Evolutionary conservation across 2,329 filamentous ascomycete genomes (phyloP).

Genomic region (Mycosphaerelloides madeirae): DNA sequence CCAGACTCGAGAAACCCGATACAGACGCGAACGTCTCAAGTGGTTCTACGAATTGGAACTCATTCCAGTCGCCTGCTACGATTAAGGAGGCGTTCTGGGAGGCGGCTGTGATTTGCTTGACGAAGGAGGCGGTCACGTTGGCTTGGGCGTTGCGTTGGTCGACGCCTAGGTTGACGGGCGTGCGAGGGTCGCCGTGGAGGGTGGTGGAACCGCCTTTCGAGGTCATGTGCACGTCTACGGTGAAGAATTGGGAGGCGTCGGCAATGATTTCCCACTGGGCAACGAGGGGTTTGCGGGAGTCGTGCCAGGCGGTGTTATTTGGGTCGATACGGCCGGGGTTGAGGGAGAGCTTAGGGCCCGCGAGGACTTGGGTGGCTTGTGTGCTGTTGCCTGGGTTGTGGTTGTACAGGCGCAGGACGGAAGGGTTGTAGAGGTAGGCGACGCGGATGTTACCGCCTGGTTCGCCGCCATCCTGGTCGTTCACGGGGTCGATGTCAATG

Average conservation of each 20-base stretch:
- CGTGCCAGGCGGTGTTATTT: conserved; percentile 53
- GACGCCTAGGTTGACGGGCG: conserved; percentile 62
- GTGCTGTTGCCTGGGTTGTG: conserved; percentile 52
- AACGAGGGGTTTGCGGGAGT: conserved; percentile 62
- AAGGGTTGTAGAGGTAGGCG: conserved; percentile 64
- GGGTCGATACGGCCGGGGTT: conserved; percentile 68
- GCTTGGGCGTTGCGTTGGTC: conserved; percentile 54
- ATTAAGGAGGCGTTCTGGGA: conserved; percentile 57
- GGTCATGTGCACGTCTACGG: conserved; percentile 65
- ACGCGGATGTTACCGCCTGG: conserved; percentile 68
- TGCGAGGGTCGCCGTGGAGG: conserved; percentile 60
- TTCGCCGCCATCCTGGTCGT: conserved; percentile 60
- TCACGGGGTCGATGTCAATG: conserved; percentile 54
- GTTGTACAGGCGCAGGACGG: conserved; percentile 55
- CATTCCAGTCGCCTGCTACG: conserved; percentile 66
- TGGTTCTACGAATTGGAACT: conserved; percentile 61
- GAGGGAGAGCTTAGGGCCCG: conserved; percentile 56
- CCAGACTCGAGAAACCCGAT: conserved; percentile 58
- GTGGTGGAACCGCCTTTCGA: conserved; percentile 63
- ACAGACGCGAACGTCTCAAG: conserved; percentile 50
- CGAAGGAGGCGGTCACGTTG: conserved; percentile 55
- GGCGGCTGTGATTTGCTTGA: conserved; percentile 52
- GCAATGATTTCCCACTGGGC: conserved; percentile 60
- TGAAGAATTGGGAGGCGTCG: conserved; percentile 58
- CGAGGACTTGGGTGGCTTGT: conserved; percentile 55